Evolutionary conservation across 371 early-diverging fungal species (phyloP).

Genomic region (Circinella minor): DNA sequence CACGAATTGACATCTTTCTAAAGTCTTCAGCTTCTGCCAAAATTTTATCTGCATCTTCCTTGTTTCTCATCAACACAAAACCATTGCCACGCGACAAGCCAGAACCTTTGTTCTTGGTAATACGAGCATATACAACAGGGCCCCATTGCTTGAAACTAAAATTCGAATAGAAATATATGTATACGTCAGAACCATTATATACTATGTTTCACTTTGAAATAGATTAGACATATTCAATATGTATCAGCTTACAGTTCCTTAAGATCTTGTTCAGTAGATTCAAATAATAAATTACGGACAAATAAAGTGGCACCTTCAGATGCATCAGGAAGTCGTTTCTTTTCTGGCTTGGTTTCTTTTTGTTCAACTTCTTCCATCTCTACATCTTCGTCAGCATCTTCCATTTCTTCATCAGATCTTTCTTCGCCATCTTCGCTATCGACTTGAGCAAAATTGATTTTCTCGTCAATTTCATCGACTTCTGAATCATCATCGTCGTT

Average conservation of each 20-base stretch:
- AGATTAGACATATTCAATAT: no score
- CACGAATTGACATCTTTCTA: slow-evolving; percentile 43
- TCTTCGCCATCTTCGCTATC: slow-evolving; percentile 23
- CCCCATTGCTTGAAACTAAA: slow-evolving; percentile 73
- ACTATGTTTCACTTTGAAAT: no score
- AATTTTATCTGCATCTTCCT: slow-evolving; percentile 76
- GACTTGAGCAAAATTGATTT: slow-evolving; percentile 20
- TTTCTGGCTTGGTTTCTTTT: slow-evolving; percentile 39
- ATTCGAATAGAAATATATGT: background rate
- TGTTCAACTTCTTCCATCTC: slow-evolving; percentile 42
- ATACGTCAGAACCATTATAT: no score
- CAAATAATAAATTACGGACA: slow-evolving; percentile 90
- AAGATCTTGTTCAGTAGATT: slow-evolving; percentile 84
- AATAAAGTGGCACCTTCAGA: slow-evolving; percentile 85
- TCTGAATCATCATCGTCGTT: slow-evolving; percentile 27
- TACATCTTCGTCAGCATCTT: slow-evolving; percentile 43
- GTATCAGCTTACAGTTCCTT: slow-evolving; percentile 62
- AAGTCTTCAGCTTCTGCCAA: slow-evolving; percentile 69
- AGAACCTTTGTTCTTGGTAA: slow-evolving; percentile 83
- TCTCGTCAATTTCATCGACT: slow-evolving; percentile 28
- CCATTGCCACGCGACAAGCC: slow-evolving; percentile 90
- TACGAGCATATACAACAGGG: slow-evolving; percentile 78
- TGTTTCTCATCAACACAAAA: slow-evolving; percentile 85
- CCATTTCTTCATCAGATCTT: slow-evolving; percentile 30
- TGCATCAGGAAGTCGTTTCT: slow-evolving; percentile 40